A percentile compares a stretch with the other conserved stretches of the same genome.
These are phyloP conservation scores for Leucocoprinus leucothites DNA, from an alignment of 768 basidiomycete genomes.

Conservation along the genomic window DNA sequence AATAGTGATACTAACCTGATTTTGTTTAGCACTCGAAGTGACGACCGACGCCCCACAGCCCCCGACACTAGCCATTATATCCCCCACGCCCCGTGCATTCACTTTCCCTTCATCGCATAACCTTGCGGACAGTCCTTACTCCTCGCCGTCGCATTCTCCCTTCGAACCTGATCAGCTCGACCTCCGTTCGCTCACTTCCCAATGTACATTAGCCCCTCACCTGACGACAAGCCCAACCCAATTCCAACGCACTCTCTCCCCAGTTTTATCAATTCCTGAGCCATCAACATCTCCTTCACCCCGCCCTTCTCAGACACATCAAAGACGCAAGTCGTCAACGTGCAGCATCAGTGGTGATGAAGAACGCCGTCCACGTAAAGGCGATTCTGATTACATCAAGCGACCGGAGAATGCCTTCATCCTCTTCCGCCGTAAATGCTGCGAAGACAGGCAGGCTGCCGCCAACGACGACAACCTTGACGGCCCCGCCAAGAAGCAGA, in stretches of 20 bases:
- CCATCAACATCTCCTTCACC: conserved; percentile 6
- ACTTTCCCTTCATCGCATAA: conserved; percentile 60
- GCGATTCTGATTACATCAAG: conserved; percentile 82
- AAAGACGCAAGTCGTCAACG: conserved; percentile 48
- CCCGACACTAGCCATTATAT: conserved; percentile 57
- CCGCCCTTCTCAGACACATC: conserved; percentile 27
- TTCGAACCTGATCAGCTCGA: conserved; percentile 56
- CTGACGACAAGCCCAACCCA: conserved; percentile 32
- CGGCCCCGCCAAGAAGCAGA: conserved; percentile 63
- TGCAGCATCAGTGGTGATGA: conserved; percentile 38
- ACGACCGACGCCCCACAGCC: conserved; percentile 57
- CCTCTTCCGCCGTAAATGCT: conserved; percentile 77
- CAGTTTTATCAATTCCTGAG: conserved; percentile 19
- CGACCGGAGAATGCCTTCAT: conserved; percentile 85
- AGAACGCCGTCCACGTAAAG: conserved; percentile 63
- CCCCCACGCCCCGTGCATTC: conserved; percentile 70
- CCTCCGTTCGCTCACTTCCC: conserved; percentile 48
- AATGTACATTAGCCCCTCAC: conserved; percentile 33
- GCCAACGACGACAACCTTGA: conserved; percentile 44
- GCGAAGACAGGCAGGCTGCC: conserved; percentile 63
- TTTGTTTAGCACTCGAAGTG: conserved; percentile 65
- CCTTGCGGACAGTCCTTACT: conserved; percentile 67
- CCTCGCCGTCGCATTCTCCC: conserved; percentile 65
- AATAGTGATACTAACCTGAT: conserved; percentile 14
- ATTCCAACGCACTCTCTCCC: conserved; percentile 11